Conservation (phyloP, 495 filamentous ascomycete genomes). For the Talaromyces adpressus region DNA sequence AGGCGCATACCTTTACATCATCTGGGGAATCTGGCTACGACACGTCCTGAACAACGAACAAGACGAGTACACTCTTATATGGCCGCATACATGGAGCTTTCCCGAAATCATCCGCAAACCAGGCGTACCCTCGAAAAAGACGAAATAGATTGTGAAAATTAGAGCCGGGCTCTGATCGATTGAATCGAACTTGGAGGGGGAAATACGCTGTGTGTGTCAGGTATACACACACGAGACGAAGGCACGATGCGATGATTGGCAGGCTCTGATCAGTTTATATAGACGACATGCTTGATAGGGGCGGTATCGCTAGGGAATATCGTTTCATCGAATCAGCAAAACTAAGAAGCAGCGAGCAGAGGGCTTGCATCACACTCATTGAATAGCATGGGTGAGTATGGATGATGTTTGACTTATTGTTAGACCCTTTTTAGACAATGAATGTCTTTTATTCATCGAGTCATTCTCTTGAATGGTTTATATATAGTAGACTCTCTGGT, state of each 20-base stretch:
- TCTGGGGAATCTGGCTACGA: conserved; percentile 81
- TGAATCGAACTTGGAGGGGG: neutral
- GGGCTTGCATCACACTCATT: neutral
- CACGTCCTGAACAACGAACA: conserved; percentile 72
- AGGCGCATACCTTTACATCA: conserved; percentile 76
- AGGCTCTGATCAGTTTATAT: neutral
- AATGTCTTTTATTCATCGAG: neutral
- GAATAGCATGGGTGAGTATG: neutral
- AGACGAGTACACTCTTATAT: conserved; percentile 66
- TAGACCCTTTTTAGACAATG: neutral
- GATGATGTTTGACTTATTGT: neutral
- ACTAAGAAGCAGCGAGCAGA: neutral
- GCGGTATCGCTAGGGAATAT: neutral
- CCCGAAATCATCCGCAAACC: conserved; percentile 53
- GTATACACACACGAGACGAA: conserved; percentile 12
- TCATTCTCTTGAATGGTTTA: neutral
- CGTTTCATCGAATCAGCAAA: neutral
- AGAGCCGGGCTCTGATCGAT: neutral
- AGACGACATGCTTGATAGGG: neutral
- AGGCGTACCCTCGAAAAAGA: neutral
- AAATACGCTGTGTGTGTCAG: neutral
- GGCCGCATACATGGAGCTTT: conserved; percentile 60
- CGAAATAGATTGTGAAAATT: neutral
- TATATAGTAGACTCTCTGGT: neutral
- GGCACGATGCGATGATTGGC: neutral